Conservation (phyloP, 352 stramenopile species). For the Phytophthora hybrid region DNA sequence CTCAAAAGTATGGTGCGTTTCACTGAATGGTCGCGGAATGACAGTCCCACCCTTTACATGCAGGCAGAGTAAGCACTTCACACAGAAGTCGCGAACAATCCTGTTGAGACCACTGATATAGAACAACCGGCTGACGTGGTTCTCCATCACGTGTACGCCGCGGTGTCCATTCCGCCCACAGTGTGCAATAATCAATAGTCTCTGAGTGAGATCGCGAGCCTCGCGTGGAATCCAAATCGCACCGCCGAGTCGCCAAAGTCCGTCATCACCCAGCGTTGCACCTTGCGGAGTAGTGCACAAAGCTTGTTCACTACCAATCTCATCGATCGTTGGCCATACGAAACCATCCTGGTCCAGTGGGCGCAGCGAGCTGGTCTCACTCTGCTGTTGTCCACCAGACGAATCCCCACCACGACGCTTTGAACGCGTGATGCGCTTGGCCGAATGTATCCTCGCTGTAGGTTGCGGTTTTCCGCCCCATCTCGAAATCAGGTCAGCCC, state of each 20-base stretch:
- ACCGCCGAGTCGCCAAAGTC: conserved; percentile 6
- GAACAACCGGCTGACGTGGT: conserved; percentile 20
- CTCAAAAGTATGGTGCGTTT: conserved; percentile 18
- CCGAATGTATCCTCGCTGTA: background rate
- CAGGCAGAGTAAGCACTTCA: conserved; percentile 25
- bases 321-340: conserved; percentile 5
- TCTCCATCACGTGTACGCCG: conserved; percentile 20
- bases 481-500: conserved; percentile 17
- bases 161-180: conserved; percentile 14
- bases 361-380: background rate
- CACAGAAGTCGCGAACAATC: conserved; percentile 17
- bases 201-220: background rate
- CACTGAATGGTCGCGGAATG: conserved; percentile 18
- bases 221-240: conserved; percentile 11
- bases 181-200: conserved; percentile 16
- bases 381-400: background rate
- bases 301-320: conserved; percentile 7
- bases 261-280: background rate
- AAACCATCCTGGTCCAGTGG: conserved; percentile 7
- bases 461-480: conserved; percentile 16
- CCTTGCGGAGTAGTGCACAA: background rate
- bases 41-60: conserved; percentile 21
- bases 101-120: background rate
- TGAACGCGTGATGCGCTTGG: background rate
- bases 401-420: background rate